phyloP scores from a whole-genome alignment of 1,139 yeast species.

The Debaryomyces psychrophilus region DNA sequence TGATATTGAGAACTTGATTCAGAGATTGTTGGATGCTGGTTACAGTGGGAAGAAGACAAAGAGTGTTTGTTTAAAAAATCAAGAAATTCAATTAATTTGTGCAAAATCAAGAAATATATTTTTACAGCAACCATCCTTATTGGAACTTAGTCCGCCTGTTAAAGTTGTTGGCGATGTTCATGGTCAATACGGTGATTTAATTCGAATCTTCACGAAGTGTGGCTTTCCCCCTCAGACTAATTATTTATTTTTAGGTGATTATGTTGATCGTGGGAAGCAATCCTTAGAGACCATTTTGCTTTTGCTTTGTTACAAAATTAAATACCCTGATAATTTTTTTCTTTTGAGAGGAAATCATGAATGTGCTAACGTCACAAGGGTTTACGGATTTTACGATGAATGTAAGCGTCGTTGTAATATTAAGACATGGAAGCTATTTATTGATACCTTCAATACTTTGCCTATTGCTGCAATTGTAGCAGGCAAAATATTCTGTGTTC shows the following conservation, averaged over 20 bases:
- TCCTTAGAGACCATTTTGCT: constrained; percentile 77
- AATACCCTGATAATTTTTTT: constrained; percentile 82
- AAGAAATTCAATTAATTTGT: constrained; percentile 86
- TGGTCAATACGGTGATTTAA: constrained; percentile 78
- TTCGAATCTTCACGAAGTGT: constrained; percentile 72
- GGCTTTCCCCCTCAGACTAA: constrained; percentile 83
- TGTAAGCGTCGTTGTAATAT: constrained; percentile 75
- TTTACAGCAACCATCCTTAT: constrained; percentile 73
- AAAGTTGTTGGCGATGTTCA: constrained; percentile 88
- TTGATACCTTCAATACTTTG: constrained; percentile 90
- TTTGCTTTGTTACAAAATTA: constrained; percentile 73
- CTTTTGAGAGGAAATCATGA: constrained; percentile 87
- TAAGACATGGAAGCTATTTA: constrained; percentile 90
- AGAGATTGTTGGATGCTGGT: constrained; percentile 89
- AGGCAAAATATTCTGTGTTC: constrained; percentile 94
- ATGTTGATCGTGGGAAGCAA: constrained; percentile 85
- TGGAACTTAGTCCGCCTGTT: constrained; percentile 80
- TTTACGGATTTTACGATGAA: constrained; percentile 87
- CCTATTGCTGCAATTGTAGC: constrained; percentile 97
- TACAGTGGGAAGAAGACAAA: constrained; percentile 92
- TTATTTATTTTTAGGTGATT: constrained; percentile 80
- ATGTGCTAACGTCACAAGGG: constrained; percentile 79
- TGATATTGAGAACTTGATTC: constrained; percentile 87
- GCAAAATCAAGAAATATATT: constrained; percentile 70
- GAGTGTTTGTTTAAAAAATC: constrained; percentile 81